A percentile compares a stretch with the other conserved stretches of the same genome.
phyloP scores from a whole-genome alignment of 1,139 yeast species.

The Lipomyces yarrowii region DNA sequence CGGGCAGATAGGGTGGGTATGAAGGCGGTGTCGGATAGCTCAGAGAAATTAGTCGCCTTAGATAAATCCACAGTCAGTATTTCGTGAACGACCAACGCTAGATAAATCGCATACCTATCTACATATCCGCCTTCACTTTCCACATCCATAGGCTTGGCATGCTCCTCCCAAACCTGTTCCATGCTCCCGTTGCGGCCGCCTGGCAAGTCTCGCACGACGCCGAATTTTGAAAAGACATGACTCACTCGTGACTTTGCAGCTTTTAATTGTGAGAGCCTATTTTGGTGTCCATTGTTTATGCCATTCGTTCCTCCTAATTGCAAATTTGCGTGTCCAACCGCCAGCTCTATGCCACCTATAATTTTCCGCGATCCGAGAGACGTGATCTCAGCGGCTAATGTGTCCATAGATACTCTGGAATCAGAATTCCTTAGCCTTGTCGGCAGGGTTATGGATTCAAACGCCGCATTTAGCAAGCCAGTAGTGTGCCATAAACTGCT shows the following conservation, averaged over 20 bases:
- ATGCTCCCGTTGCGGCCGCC: not conserved
- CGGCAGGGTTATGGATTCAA: conserved; percentile 40
- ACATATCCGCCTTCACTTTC: conserved; percentile 9
- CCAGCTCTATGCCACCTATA: conserved; percentile 31
- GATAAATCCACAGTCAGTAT: conserved; percentile 17
- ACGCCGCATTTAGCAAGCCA: conserved; percentile 37
- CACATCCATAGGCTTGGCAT: conserved; percentile 1
- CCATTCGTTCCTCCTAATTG: conserved; percentile 5
- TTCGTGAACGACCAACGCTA: conserved; percentile 7
- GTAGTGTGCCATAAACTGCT: conserved; percentile 39
- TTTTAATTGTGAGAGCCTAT: conserved; percentile 1
- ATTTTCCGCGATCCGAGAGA: conserved; percentile 34
- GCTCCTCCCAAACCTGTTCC: conserved; percentile 3
- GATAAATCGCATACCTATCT: conserved; percentile 21
- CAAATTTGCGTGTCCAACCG: conserved; percentile 21
- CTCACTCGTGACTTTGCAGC: not conserved
- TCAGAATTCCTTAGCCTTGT: conserved; percentile 34
- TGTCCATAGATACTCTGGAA: conserved; percentile 37
- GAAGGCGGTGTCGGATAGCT: conserved; percentile 36
- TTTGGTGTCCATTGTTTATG: conserved; percentile 9
- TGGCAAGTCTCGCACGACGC: conserved; percentile 2
- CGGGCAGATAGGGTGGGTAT: conserved; percentile 1
- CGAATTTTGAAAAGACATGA: conserved; percentile 7
- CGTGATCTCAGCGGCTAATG: conserved; percentile 26
- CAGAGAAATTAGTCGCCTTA: not conserved